Percentiles rank a stretch among this genome's conserved stretches.
phyloP scores from a whole-genome alignment of 2,329 filamentous ascomycete species.

The Ambrosiella beaveri region DNA sequence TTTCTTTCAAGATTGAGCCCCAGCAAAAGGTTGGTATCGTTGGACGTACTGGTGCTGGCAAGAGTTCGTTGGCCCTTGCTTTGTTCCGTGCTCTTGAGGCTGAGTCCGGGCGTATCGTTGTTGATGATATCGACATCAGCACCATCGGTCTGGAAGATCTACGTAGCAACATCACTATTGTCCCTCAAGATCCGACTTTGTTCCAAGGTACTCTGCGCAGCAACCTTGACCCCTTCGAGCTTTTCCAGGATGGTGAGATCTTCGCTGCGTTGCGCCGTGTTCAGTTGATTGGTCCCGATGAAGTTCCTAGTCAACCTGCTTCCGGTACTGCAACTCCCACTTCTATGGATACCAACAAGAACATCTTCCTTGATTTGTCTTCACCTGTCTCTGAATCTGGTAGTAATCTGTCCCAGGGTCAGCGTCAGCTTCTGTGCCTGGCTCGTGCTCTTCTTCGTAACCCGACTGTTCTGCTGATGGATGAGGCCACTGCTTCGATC shows the following conservation, averaged over 20 bases:
- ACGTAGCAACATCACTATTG: constrained; percentile 87
- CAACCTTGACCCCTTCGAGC: constrained; percentile 82
- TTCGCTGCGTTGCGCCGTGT: constrained; percentile 75
- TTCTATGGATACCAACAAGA: constrained; percentile 59
- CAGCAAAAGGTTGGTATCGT: constrained; percentile 93
- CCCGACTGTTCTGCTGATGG: constrained; percentile 93
- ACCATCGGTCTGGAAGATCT: constrained; percentile 83
- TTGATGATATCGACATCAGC: constrained; percentile 83
- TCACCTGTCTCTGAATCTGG: constrained; percentile 79
- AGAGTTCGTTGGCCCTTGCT: constrained; percentile 84
- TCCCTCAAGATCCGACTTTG: constrained; percentile 88
- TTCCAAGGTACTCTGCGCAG: constrained; percentile 83
- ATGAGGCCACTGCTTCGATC: constrained; percentile 93
- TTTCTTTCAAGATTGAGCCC: constrained; percentile 73
- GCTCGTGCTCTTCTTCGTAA: constrained; percentile 82
- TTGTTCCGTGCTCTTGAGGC: constrained; percentile 89
- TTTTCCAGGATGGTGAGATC: constrained; percentile 80
- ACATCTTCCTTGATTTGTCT: constrained; percentile 75
- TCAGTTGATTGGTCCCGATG: constrained; percentile 58
- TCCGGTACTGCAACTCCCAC: constrained; percentile 15
- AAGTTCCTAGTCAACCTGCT: constrained; percentile 18
- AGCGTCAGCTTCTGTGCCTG: constrained; percentile 84
- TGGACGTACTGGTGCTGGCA: constrained; percentile 85
- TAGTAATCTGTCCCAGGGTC: constrained; percentile 86
- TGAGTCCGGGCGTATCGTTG: constrained; percentile 71